Base-by-base conservation (phyloP, 2,329 filamentous ascomycete species). In the Eutypa lata region DNA sequence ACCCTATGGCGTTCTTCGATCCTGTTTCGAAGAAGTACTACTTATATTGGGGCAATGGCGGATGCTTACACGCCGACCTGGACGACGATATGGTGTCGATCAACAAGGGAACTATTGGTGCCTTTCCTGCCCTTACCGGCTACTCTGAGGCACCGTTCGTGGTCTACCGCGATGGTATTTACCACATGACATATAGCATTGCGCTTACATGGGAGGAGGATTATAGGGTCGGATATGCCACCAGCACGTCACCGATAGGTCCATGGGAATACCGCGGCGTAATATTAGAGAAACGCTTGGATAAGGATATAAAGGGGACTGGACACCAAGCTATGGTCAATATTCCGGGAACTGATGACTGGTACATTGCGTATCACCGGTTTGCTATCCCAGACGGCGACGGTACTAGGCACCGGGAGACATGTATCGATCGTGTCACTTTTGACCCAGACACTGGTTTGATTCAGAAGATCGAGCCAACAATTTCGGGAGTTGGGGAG, bases 1-100 rank as follows among this genome's bases (percentile, higher is more conserved):
- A 87, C 50, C 83, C 84, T 0, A 81, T 79, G 2, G 76, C 73
- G 1, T 85, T 86, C 57, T 75, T 80, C 2, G 84, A 87, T 53
- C 81, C 82, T 1, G 76, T 64, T 1, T 65, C 83, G 44, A 80
- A 78, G 3, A 71, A 76, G 38, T 81, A 78, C 47, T 87, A 84
- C 55, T 61, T 87, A 7, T 86, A 84, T 65, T 86, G 86, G 68
- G 84, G 84, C 4, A 78, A 77, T 48, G 72, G 74, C 0, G 51
- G 52, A 0, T 68, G 73, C 0, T 49, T 76, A 0, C 63, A 69
- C 14, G 75, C 74, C 1, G 70, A 76, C 53, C 58, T 77, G 0
- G 64, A 63, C 22, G 70, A 75, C 18, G 70, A 76, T 58, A 76
- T 78, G 75, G 59, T 69, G 0, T 73, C 72, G 0, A 62, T 77